A percentile compares a stretch with the other conserved stretches of the same genome.
These are phyloP conservation scores for Umbelopsis vinacea DNA, from an alignment of 192 early-diverging fungal species.

Conservation along the genomic window DNA sequence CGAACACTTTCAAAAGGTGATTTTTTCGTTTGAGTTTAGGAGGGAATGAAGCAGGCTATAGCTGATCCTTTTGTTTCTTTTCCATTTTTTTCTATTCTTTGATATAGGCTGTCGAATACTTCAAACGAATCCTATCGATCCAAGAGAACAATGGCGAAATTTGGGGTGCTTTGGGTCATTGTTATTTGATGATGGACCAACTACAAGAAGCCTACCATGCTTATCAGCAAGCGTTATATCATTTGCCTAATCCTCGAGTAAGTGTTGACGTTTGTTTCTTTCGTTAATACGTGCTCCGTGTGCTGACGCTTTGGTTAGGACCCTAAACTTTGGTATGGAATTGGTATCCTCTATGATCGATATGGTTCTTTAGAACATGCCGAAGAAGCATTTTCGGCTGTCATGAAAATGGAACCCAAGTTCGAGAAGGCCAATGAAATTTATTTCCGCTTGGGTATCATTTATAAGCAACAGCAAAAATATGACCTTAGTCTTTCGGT, in stretches of 20 bases:
- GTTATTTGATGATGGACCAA: slow-evolving; percentile 95
- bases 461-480: slow-evolving; percentile 93
- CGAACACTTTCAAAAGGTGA: slow-evolving; percentile 81
- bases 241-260: slow-evolving; percentile 88
- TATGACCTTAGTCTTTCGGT: slow-evolving; percentile 73
- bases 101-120: slow-evolving; percentile 89
- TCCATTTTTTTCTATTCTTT: too few relatives aligned
- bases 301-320: slow-evolving; percentile 60
- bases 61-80: too few relatives aligned
- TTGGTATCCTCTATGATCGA: slow-evolving; percentile 96
- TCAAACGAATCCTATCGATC: slow-evolving; percentile 83
- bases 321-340: slow-evolving; percentile 99
- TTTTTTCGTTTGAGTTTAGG: not conserved
- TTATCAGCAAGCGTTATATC: slow-evolving; percentile 95
- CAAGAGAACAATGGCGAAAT: slow-evolving; percentile 90
- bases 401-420: slow-evolving; percentile 92
- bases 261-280: slow-evolving; percentile 21
- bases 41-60: not conserved
- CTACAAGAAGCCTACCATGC: slow-evolving; percentile 93
- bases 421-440: slow-evolving; percentile 99
- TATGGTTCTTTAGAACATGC: slow-evolving; percentile 97
- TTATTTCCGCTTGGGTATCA: slow-evolving; percentile 96
- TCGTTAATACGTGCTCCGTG: not conserved
- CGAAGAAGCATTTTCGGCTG: slow-evolving; percentile 94
- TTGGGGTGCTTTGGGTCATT: slow-evolving; percentile 95